phyloP scores from a whole-genome alignment of 2,329 filamentous ascomycete species.

The Neopestalotiopsis sp. region DNA sequence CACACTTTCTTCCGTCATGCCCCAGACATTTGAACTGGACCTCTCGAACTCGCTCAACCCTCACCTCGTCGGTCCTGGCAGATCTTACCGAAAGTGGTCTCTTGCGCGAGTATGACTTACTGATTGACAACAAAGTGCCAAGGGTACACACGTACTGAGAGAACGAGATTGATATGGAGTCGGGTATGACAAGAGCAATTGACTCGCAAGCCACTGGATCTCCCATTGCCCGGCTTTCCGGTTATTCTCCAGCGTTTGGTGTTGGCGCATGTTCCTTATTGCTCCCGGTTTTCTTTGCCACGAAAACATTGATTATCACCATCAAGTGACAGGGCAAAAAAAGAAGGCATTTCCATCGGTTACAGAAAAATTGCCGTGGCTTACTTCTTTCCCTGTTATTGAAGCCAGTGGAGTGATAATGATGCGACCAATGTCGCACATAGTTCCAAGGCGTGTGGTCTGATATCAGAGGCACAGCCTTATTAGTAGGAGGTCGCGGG shows the following conservation, averaged over 20 bases:
- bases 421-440: background rate
- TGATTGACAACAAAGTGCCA: background rate
- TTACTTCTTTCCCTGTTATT: background rate
- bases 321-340: background rate
- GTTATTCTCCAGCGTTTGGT: background rate
- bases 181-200: background rate
- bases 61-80: background rate
- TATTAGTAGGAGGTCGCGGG: background rate
- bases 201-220: background rate
- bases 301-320: background rate
- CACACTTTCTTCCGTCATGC: background rate
- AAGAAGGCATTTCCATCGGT: background rate
- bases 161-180: no score
- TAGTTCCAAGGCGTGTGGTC: background rate
- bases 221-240: background rate
- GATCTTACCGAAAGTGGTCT: background rate
- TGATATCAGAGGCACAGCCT: constrained; percentile 1
- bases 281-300: background rate
- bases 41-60: background rate
- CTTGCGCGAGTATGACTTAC: background rate
- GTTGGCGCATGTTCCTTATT: background rate
- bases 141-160: background rate
- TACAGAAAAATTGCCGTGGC: background rate
- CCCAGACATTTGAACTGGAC: background rate
- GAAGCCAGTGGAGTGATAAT: background rate